Conservation (phyloP, 495 filamentous ascomycete genomes). For the Podospora pseudocomata region DNA sequence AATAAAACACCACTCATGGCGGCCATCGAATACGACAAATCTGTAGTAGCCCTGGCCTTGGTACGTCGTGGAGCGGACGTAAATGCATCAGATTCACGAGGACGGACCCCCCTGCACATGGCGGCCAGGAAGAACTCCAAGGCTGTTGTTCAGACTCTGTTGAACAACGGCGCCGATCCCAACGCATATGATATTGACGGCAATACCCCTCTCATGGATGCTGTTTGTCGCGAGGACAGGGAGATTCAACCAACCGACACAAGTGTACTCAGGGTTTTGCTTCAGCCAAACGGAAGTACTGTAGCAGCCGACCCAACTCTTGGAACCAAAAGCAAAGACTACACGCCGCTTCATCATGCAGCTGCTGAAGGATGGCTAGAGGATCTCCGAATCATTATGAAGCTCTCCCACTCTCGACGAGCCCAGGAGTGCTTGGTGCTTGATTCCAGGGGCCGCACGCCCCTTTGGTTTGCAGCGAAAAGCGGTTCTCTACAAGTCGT, state of each 20-base stretch:
- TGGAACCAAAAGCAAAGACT: neutral
- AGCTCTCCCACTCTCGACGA: neutral
- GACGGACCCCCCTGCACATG: constrained; percentile 12
- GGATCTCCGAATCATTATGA: constrained; percentile 9
- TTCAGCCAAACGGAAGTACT: constrained; percentile 1
- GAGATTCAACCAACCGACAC: constrained; percentile 14
- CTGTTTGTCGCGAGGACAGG: constrained; percentile 11
- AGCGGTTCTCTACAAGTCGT: constrained; percentile 7
- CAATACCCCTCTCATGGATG: constrained; percentile 15
- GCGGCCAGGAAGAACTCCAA: constrained; percentile 10
- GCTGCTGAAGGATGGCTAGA: constrained; percentile 9
- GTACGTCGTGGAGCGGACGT: constrained; percentile 14
- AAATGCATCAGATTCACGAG: neutral
- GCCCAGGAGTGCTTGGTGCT: neutral
- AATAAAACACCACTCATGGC: constrained; percentile 11
- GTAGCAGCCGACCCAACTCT: neutral
- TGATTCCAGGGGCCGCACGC: constrained; percentile 4
- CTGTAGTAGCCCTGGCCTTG: constrained; percentile 3
- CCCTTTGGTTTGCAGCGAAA: constrained; percentile 15
- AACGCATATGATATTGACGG: constrained; percentile 5
- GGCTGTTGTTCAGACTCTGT: constrained; percentile 11
- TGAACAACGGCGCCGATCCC: constrained; percentile 12
- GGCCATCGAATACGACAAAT: constrained; percentile 8
- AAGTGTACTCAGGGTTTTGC: constrained; percentile 4
- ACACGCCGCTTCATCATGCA: constrained; percentile 12